Base-by-base conservation (phyloP, 1,139 yeast species). In the Eremothecium cymbalariae region DNA sequence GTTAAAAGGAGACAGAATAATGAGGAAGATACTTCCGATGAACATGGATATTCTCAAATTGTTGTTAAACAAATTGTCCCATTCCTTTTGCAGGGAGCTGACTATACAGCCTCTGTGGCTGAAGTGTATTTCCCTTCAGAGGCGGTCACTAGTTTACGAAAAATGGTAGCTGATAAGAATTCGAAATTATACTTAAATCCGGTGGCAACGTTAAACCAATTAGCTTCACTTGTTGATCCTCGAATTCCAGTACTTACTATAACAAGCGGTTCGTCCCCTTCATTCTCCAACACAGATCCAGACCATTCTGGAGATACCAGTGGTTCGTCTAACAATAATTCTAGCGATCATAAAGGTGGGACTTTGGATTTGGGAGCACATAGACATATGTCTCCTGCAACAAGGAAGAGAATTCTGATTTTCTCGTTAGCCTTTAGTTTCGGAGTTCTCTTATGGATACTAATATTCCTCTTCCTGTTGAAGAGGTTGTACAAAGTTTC, bases 61-160 rank as follows among this genome's bases (percentile, higher is more conserved):
- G 53, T 69, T 3, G 83, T 78, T 31, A 65, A 64, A 43, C 70
- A 76, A 53, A 67, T 79, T 48, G 72, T 77, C 42, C 88, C 88
- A 22, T 74, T 70, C 55, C 64, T 75, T 2, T 68, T 81, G 3
- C 25, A 55, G 2, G 60, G 57, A 18, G 60, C 62, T 25, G 55
- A 55, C 31, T 78, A 78, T 54, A 71, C 79, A 33, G 76, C 77
- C 37, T 74, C 86, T 1, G 80, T 79, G 41, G 86, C 86, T n/a
- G 82, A 77, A 53, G 78, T 77, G 37, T 77, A 75, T 51, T 78
- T 75, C 64, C 81, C 82, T 22, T 50, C 58, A 9, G 56, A 54
- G 7, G 59, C 68, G 7, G 63, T 75, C n/a, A 47, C 50, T 8
- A 54, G 62, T 1, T 66, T 79, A 47, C 69, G 69, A 41, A 56